phyloP scores from a whole-genome alignment of 1,284 basidiomycete species.

The Crepidotus sp. region DNA sequence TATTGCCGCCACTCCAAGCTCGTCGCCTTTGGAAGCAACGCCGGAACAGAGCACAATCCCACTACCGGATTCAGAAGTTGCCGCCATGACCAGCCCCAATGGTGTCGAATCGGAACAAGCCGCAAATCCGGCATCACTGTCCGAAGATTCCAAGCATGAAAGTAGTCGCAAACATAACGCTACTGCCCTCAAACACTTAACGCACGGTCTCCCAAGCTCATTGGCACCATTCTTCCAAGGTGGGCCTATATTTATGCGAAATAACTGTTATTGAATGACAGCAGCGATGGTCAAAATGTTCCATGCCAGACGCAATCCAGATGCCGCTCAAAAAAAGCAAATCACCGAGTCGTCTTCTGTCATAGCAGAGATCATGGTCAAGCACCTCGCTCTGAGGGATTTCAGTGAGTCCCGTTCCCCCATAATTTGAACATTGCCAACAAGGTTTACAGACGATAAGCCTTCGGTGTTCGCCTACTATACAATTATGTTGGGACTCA shows the following conservation, averaged over 20 bases:
- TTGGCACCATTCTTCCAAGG: conserved; percentile 87
- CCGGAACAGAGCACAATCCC: conserved; percentile 33
- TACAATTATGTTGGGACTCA: conserved; percentile 71
- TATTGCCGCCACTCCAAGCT: conserved; percentile 28
- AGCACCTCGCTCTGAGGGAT: conserved; percentile 56
- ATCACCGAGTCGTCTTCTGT: conserved; percentile 61
- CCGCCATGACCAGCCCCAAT: conserved; percentile 26
- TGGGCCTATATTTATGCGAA: conserved; percentile 25
- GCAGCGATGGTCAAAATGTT: conserved; percentile 83
- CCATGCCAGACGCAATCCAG: conserved; percentile 72
- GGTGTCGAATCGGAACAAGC: conserved; percentile 28
- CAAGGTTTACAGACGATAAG: conserved; percentile 36
- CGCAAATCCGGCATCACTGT: neutral
- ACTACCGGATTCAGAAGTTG: conserved; percentile 30
- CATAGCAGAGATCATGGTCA: conserved; percentile 66
- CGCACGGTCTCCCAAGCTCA: conserved; percentile 70
- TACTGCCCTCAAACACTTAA: conserved; percentile 74
- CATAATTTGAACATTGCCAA: conserved; percentile 6
- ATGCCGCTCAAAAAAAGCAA: conserved; percentile 72
- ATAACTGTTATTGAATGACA: conserved; percentile 3
- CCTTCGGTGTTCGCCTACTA: conserved; percentile 56
- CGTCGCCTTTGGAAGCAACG: conserved; percentile 38
- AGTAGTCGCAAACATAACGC: conserved; percentile 50
- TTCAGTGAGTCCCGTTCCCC: conserved; percentile 35
- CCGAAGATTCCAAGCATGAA: conserved; percentile 14